A percentile compares a stretch with the other conserved stretches of the same genome.
Evolutionary conservation across 2,329 filamentous ascomycete genomes (phyloP).

Genomic region (Cladosporium sp.): DNA sequence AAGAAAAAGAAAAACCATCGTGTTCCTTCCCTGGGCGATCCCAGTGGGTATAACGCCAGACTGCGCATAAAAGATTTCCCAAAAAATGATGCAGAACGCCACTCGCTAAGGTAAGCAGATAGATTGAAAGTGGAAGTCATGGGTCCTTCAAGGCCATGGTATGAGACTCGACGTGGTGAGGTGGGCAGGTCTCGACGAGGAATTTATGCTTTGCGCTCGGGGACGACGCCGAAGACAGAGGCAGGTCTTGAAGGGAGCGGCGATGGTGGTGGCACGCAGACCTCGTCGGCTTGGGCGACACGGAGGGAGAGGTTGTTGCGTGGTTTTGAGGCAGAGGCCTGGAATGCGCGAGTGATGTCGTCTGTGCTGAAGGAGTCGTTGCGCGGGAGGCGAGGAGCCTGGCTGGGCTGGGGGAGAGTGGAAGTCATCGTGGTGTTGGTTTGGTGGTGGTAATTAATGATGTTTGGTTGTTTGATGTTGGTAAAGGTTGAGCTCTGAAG

Average conservation of each 20-base stretch:
- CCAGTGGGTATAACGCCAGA: not conserved
- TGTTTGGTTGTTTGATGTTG: not conserved
- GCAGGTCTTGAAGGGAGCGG: conserved; percentile 26
- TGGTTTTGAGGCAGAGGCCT: conserved; percentile 28
- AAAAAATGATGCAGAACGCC: conserved; percentile 1
- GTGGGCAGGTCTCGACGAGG: not conserved
- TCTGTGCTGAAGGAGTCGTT: conserved; percentile 34
- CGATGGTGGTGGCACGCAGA: conserved; percentile 29
- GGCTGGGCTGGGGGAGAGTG: conserved; percentile 28
- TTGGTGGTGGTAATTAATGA: not conserved
- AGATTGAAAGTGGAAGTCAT: too few species aligned
- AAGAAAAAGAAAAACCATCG: not conserved
- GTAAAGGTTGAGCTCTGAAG: not conserved
- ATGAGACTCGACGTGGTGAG: too few species aligned
- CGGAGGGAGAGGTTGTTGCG: conserved; percentile 28
- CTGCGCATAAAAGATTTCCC: not conserved
- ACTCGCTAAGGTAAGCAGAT: conserved; percentile 7
- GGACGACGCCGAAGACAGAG: conserved; percentile 20
- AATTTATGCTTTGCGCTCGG: conserved; percentile 1
- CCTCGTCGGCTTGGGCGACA: conserved; percentile 24
- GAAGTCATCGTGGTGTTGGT: conserved; percentile 25
- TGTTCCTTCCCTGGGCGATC: not conserved
- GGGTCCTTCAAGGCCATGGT: too few species aligned
- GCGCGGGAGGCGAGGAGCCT: conserved; percentile 24
- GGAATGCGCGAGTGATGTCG: conserved; percentile 31